phyloP scores from a whole-genome alignment of 2,329 filamentous ascomycete species.

The Colletotrichum aenigma region DNA sequence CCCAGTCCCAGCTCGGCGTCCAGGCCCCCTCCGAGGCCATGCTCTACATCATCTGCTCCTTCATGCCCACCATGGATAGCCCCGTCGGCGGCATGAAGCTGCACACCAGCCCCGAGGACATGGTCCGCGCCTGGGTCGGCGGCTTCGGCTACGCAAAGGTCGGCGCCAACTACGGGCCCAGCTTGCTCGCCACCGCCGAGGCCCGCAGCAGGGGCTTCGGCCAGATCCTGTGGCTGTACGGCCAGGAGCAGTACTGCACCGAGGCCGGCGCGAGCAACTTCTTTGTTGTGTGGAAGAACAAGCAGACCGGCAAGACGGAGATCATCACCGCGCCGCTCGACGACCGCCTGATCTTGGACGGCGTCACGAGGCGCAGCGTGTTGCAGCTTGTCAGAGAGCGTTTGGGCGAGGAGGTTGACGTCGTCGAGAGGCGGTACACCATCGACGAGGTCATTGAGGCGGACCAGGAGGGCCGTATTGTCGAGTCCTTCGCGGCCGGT shows the following conservation, averaged over 20 bases:
- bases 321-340: slow-evolving; percentile 85
- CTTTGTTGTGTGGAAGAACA: slow-evolving; percentile 79
- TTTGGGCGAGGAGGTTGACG: slow-evolving; percentile 63
- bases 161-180: slow-evolving; percentile 91
- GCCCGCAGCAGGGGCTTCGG: slow-evolving; percentile 77
- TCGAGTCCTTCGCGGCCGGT: slow-evolving; percentile 87
- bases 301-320: slow-evolving; percentile 64
- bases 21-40: slow-evolving; percentile 82
- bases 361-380: slow-evolving; percentile 83
- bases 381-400: slow-evolving; percentile 73
- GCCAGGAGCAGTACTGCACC: slow-evolving; percentile 76
- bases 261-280: slow-evolving; percentile 94
- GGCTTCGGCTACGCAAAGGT: slow-evolving; percentile 93
- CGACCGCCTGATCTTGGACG: slow-evolving; percentile 84
- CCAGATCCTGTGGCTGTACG: slow-evolving; percentile 95
- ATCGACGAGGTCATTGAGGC: slow-evolving; percentile 80
- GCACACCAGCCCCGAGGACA: slow-evolving; percentile 79
- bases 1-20: slow-evolving; percentile 80
- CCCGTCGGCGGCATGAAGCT: slow-evolving; percentile 69
- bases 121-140: slow-evolving; percentile 89
- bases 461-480: slow-evolving; percentile 72
- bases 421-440: slow-evolving; percentile 83
- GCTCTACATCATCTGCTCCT: slow-evolving; percentile 79
- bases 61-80: slow-evolving; percentile 62
- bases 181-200: slow-evolving; percentile 77